These are phyloP conservation scores for Globisporangium parvum DNA, from an alignment of 352 stramenopile genomes.

Conservation along the genomic window DNA sequence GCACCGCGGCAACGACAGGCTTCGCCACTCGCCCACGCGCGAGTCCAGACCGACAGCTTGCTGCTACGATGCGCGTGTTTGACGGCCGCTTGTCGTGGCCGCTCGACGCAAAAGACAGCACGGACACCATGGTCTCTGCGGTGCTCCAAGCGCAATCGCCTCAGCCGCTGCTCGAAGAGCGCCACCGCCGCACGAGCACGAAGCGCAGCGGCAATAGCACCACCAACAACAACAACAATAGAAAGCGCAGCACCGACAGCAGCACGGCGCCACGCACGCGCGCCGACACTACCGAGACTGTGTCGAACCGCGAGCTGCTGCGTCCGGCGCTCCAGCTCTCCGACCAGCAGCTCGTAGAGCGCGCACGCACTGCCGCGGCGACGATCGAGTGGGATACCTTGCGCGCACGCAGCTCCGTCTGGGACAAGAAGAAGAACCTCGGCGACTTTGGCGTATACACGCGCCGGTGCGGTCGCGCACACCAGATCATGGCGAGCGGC, in stretches of 20 bases:
- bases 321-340: conserved; percentile 8
- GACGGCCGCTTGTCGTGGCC: neutral
- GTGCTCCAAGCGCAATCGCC: conserved; percentile 10
- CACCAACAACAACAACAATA: neutral
- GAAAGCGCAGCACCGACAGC: neutral
- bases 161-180: conserved; percentile 6
- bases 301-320: neutral
- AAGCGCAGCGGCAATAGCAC: neutral
- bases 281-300: neutral
- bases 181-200: neutral
- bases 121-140: neutral
- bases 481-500: conserved; percentile 16
- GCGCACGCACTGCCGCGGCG: neutral
- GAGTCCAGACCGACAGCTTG: no score
- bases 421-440: conserved; percentile 13
- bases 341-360: conserved; percentile 1
- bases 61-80: no score
- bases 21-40: no score
- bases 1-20: no score
- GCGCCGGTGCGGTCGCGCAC: conserved; percentile 8
- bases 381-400: conserved; percentile 14
- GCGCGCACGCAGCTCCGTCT: conserved; percentile 13
- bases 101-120: neutral
- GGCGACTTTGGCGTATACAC: conserved; percentile 19
- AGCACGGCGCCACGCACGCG: neutral